Base-by-base conservation (phyloP, 805 yeast genomes). In the Candida rishiriensis region DNA sequence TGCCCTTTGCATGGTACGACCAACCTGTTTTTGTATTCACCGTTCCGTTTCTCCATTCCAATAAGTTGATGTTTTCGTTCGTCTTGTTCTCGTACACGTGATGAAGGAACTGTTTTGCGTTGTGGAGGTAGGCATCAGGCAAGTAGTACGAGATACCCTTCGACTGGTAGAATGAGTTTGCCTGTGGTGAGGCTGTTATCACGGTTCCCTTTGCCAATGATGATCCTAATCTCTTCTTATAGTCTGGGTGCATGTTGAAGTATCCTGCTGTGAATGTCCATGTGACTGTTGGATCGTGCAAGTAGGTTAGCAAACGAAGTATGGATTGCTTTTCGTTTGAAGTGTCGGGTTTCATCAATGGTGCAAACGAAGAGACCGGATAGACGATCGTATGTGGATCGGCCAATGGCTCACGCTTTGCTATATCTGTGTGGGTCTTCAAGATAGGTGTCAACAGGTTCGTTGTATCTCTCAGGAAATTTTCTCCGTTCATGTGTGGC, bases 1-100 rank as follows among this genome's bases (percentile, higher is more conserved):
- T 68, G 1, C 99, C 99, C 60, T 93, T 93, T 12, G 99, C 98
- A 60, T 93, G 99, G 63, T 93, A 93, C 0, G 97, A 87, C 98
- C 99, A 91, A 1, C 99, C 99, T 28, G 71, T 75, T 0, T 81
- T 76, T 8, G 85, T 76, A 58, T 88, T 88, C 3, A 88, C 96
- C 3, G 80, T 69, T 1, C 99, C 99, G 39, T 77, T 79, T 56
- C 78, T 75, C 99, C 99, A 93, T 63, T 91, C 98, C 44, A 72
- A 72, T 32, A 93, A 67, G 15, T 67, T 63, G 29, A 91, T 80
- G 31, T 68, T 53, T 14, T 70, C 66, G 53, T 71, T 75, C 2
- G 73, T 70, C 29, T 64, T 55, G 10, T 52, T 46, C 17, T 64
- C 60, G 9, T 40, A 38, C 13, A 46, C 47, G 31, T 49, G 48